These are phyloP conservation scores for Phytophthora hibernalis DNA, from an alignment of 352 stramenopile genomes.

Conservation along the genomic window DNA sequence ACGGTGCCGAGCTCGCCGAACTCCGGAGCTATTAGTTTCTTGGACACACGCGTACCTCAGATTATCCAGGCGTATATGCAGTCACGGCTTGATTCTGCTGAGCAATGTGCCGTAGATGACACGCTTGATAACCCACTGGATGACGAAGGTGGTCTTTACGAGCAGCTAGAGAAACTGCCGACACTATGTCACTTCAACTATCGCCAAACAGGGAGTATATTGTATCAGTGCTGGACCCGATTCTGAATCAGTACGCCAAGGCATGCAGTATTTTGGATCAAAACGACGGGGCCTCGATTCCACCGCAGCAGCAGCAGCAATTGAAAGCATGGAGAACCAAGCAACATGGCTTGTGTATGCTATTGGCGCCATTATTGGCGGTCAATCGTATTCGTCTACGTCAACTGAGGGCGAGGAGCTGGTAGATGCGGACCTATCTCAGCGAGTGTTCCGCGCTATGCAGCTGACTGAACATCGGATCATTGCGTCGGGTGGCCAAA, in stretches of 20 bases:
- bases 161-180: conserved; percentile 97
- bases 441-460: conserved; percentile 96
- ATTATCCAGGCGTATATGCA: conserved; percentile 97
- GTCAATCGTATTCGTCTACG: conserved; percentile 94
- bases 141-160: conserved; percentile 95
- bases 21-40: conserved; percentile 59
- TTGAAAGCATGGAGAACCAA: conserved; percentile 94
- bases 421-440: conserved; percentile 96
- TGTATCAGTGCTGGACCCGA: conserved; percentile 94
- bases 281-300: conserved; percentile 46
- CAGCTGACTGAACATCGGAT: conserved; percentile 96
- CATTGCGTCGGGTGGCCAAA: conserved; percentile 83
- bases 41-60: conserved; percentile 78
- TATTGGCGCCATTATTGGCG: conserved; percentile 95
- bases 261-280: conserved; percentile 82
- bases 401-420: conserved; percentile 94
- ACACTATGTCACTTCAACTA: conserved; percentile 98
- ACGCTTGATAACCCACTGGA: conserved; percentile 96
- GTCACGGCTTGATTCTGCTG: conserved; percentile 94
- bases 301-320: conserved; percentile 58
- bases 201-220: conserved; percentile 93
- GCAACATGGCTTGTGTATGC: conserved; percentile 98
- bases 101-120: conserved; percentile 94
- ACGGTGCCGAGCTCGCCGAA: conserved; percentile 57
- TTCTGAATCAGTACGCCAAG: conserved; percentile 95